These are phyloP conservation scores for Aspergillus fijiensis DNA, from an alignment of 2,329 filamentous ascomycete species.

Conservation along the genomic window DNA sequence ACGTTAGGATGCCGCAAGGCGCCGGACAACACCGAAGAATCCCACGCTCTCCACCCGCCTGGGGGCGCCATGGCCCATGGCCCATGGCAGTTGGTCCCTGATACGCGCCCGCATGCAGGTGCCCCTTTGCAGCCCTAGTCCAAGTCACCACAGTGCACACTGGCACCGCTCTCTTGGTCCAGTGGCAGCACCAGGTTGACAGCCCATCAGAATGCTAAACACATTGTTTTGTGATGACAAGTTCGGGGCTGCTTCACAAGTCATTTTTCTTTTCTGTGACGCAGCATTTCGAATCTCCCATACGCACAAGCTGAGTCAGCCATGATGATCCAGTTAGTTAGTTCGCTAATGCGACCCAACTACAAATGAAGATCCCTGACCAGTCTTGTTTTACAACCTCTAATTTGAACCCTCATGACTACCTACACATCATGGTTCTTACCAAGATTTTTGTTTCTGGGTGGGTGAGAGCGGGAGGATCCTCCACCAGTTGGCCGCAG, in stretches of 20 bases:
- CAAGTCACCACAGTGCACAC: too few relatives aligned
- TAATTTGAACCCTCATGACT: not conserved
- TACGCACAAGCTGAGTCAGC: not conserved
- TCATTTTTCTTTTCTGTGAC: too few relatives aligned
- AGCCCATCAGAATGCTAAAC: not conserved
- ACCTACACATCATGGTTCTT: not conserved
- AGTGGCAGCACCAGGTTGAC: not conserved
- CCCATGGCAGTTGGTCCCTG: not conserved
- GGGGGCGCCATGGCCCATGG: too few relatives aligned
- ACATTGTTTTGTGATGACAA: too few relatives aligned
- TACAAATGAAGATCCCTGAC: not conserved
- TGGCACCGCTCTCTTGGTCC: not conserved
- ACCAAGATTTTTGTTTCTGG: not conserved
- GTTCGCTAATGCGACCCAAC: not conserved
- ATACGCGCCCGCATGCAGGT: not conserved
- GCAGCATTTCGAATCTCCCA: too few relatives aligned
- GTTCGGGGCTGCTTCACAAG: too few relatives aligned
- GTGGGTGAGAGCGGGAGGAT: not conserved
- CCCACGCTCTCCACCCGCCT: not conserved
- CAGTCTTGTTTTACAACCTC: not conserved
- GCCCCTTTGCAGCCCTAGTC: not conserved
- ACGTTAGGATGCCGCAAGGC: not conserved
- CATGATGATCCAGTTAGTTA: too few relatives aligned
- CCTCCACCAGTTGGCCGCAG: not conserved
- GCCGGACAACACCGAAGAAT: not conserved